Base-by-base conservation (phyloP, 306 rosid species). In the Quercus aquifolioides region DNA sequence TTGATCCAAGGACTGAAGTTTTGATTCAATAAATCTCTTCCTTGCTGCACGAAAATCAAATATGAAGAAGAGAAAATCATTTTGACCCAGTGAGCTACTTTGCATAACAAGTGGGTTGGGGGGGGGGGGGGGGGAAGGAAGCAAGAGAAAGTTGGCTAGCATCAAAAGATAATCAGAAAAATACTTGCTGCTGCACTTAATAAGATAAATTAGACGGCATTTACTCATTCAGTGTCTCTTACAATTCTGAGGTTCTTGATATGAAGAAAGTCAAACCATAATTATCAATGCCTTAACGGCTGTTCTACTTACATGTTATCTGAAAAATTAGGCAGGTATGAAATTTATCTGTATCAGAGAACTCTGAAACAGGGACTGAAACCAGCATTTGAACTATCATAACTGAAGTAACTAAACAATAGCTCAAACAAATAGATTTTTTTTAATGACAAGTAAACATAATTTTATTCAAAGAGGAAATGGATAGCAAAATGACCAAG, bases 1-100 rank as follows among this genome's bases (percentile, higher is more conserved):
- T 28, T 75, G 90, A 73, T 92, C 97, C 85, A 92, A 85, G 72
- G 92, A 82, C 80, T 87, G 95, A 63, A 91, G 88, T 83, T 90
- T 90, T 63, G 96, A 86, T 78, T 90, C 97, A 71, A 94, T 81
- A 81, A 83, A 90, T 88, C 92, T 92, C 89, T 83, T 94, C 88
- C 91, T 92, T 78, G 94, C 99, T 94, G 95, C 88, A 85, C 56
- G 20, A 71, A 73, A 84, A 21, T 41, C 78, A 69, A 71, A 73
- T 46, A 79, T 5, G 60, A 58, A 65, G 49, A 18, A 60, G 68
- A 78, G 33, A 6, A 85, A 21, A 59, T 59, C 15, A 38, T 74
- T 65, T 28, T 23, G 73, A 76, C 56, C 68, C 41, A 71, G 56
- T 25, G 57, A n/a, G 23, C 68, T 57, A 74, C 55, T 76, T 51